Base-by-base conservation (phyloP, 225 moss, liverwort and hornwort species). In the Pseudoscleropodium purum region DNA sequence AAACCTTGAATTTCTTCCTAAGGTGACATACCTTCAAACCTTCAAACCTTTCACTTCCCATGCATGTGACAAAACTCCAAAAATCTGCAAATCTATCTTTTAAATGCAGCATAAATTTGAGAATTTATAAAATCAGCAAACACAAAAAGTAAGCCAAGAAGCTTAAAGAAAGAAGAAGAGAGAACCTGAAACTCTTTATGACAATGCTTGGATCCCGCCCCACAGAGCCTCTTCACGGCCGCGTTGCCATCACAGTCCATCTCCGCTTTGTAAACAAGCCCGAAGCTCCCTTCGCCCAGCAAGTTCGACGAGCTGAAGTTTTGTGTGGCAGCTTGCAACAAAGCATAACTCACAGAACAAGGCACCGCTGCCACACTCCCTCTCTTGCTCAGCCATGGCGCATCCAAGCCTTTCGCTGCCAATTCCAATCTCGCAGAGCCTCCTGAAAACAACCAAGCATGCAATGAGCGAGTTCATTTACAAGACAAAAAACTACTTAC, bases 231-330 rank as follows among this genome's bases (percentile, higher is more conserved):
- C 84, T 97, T 97, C 75, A 97, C 96, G 18, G 96, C 97, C 45
- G 67, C 97, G 4, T 54, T 86, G 26, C 84, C 91, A 51, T 87
- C 92, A 14, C 89, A 56, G 27, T 94, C 93, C n/a, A 97, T 87
- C 25, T 91, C 90, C 56, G 96, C 97, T 86, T 88, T 91, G 91
- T 92, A 97, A 5, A 97, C 97, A 1, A 92, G 90, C 24, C 94
- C 94, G 77, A 94, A 96, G 77, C 94, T 95, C 15, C 97, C 97
- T 92, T 95, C 94, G 65, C 97, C 97, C 75, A 97, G 91, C 79
- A 97, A 83, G 73, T 95, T 96, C 65, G 90, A 90, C 2, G 91
- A 31, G 90, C 95, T 95, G 94, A 96, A 97, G 90, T 95, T 94
- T 36, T 89, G 89, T 5, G 97, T 97, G 11, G 96, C 94, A 15